A percentile compares a stretch with the other conserved stretches of the same genome.
phyloP scores from a whole-genome alignment of 2,329 filamentous ascomycete species.

The Parafenestella ontariensis region DNA sequence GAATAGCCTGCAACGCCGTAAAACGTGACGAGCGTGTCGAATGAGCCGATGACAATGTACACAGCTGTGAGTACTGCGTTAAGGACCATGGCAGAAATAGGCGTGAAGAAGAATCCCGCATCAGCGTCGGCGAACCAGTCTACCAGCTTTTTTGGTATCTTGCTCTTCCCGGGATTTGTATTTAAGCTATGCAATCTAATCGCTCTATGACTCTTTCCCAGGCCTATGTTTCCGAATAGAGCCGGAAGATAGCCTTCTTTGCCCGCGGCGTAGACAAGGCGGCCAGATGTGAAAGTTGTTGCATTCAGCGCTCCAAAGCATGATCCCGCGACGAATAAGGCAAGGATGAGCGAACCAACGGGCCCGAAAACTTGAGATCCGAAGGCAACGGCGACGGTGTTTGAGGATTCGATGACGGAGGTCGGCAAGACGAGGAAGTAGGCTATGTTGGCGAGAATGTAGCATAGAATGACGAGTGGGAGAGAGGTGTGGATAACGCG shows the following conservation, averaged over 20 bases:
- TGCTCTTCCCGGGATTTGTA: constrained; percentile 24
- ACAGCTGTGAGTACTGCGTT: constrained; percentile 75
- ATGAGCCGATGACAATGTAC: constrained; percentile 89
- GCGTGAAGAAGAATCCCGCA: constrained; percentile 86
- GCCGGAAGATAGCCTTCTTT: constrained; percentile 93
- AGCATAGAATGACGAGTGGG: constrained; percentile 88
- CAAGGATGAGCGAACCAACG: constrained; percentile 80
- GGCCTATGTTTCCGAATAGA: constrained; percentile 82
- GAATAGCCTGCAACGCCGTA: constrained; percentile 97
- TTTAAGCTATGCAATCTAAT: constrained; percentile 43
- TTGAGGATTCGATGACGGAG: constrained; percentile 80
- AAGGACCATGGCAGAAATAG: constrained; percentile 87
- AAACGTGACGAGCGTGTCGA: constrained; percentile 90
- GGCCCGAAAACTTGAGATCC: constrained; percentile 88
- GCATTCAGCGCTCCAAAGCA: constrained; percentile 97
- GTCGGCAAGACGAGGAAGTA: constrained; percentile 94
- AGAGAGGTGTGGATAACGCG: constrained; percentile 96
- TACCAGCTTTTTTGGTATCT: constrained; percentile 31
- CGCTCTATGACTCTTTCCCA: constrained; percentile 57
- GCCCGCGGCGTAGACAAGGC: constrained; percentile 90
- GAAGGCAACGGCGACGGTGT: constrained; percentile 96
- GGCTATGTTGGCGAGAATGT: constrained; percentile 87
- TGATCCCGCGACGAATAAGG: constrained; percentile 85
- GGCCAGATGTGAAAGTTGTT: constrained; percentile 89
- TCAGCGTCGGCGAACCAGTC: constrained; percentile 64